phyloP scores from a whole-genome alignment of 1,139 yeast genomes.

The Sugiyamaella grinbergsii region DNA sequence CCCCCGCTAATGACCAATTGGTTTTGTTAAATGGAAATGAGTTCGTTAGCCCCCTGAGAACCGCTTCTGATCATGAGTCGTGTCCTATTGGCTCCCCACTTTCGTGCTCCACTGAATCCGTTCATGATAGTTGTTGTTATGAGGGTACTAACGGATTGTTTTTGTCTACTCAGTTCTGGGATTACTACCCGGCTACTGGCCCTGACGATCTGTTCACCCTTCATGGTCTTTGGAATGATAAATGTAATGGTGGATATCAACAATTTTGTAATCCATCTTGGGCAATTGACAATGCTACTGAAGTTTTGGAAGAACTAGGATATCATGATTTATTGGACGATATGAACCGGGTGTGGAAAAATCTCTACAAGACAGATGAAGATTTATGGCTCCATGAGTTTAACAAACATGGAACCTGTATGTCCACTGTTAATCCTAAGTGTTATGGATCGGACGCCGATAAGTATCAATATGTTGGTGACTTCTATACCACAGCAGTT shows the following conservation, averaged over 20 bases:
- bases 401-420: constrained; percentile 94
- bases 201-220: constrained; percentile 76
- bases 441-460: constrained; percentile 56
- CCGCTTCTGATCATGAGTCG: constrained; percentile 33
- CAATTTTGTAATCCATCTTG: constrained; percentile 73
- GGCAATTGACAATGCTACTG: constrained; percentile 57
- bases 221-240: constrained; percentile 87
- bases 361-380: constrained; percentile 72
- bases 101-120: constrained; percentile 53
- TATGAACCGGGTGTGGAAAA: constrained; percentile 74
- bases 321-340: constrained; percentile 52
- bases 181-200: constrained; percentile 80
- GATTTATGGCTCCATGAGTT: constrained; percentile 89
- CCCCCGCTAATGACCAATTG: neutral
- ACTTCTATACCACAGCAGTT: constrained; percentile 71
- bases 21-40: neutral
- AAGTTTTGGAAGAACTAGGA: constrained; percentile 53
- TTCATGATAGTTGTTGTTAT: constrained; percentile 67
- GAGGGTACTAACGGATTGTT: constrained; percentile 88
- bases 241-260: constrained; percentile 71
- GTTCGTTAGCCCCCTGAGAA: constrained; percentile 10
- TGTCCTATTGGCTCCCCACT: constrained; percentile 72
- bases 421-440: constrained; percentile 70
- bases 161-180: constrained; percentile 93
- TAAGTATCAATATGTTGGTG: constrained; percentile 66